Percentiles rank a stretch among this genome's conserved stretches.
phyloP scores from a whole-genome alignment of 148 eudicot genomes.

The Fagopyrum esculentum region DNA sequence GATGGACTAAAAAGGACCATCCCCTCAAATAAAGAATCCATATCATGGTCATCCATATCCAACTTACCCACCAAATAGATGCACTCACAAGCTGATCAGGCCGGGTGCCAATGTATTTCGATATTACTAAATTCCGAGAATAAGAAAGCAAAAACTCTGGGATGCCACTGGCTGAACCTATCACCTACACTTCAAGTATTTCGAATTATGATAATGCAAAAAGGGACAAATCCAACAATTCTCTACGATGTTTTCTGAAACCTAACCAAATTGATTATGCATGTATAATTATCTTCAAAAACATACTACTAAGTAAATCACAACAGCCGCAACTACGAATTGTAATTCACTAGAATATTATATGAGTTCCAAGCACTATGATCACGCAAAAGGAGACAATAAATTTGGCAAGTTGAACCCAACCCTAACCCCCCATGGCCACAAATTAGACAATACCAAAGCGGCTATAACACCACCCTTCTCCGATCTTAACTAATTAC shows the following conservation, averaged over 20 bases:
- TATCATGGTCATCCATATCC: constrained; percentile 30
- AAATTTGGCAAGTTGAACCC: not conserved
- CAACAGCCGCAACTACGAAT: not conserved
- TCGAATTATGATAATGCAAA: constrained; percentile 2
- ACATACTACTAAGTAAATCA: not conserved
- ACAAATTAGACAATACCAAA: constrained; percentile 1
- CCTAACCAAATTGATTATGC: not conserved
- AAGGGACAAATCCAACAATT: not conserved
- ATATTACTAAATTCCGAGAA: not conserved
- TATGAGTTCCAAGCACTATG: not conserved
- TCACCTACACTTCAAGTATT: not conserved
- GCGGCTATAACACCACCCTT: not conserved
- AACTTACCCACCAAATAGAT: not conserved
- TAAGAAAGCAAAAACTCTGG: not conserved
- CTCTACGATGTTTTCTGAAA: not conserved
- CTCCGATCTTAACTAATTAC: not conserved
- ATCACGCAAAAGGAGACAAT: not conserved
- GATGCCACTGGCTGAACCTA: constrained; percentile 1
- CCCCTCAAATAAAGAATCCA: constrained; percentile 76
- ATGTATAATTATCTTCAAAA: not conserved
- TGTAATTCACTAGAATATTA: not conserved
- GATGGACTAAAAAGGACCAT: constrained; percentile 63
- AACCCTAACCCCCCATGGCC: not conserved
- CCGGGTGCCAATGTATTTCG: not conserved
- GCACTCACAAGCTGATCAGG: not conserved